Conservation (phyloP, 1,284 basidiomycete species). For the Fomitopsis betulina region DNA sequence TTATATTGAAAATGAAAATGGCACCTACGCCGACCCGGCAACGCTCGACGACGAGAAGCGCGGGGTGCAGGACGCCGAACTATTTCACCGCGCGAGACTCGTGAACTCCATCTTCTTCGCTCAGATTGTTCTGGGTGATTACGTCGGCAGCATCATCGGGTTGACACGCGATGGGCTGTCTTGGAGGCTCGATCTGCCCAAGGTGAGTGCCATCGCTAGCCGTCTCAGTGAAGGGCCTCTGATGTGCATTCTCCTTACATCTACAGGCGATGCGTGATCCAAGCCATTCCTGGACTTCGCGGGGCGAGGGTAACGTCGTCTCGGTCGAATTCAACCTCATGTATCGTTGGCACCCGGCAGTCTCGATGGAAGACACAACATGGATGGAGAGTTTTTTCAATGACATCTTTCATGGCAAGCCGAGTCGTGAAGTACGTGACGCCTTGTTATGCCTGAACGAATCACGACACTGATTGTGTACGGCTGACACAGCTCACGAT, state of each 20-base stretch:
- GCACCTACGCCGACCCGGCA: slow-evolving; percentile 35
- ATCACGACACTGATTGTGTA: not conserved
- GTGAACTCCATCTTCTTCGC: slow-evolving; percentile 63
- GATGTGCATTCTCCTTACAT: not conserved
- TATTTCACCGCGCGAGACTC: slow-evolving; percentile 71
- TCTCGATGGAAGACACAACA: slow-evolving; percentile 52
- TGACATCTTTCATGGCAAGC: slow-evolving; percentile 11
- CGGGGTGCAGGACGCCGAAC: slow-evolving; percentile 59
- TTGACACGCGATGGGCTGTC: slow-evolving; percentile 49
- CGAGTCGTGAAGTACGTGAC: slow-evolving; percentile 6
- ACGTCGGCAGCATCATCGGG: slow-evolving; percentile 70
- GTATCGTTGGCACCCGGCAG: slow-evolving; percentile 72
- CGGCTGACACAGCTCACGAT: slow-evolving; percentile 33
- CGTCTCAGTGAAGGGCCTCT: not conserved
- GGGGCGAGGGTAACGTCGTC: slow-evolving; percentile 68
- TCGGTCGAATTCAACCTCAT: slow-evolving; percentile 74
- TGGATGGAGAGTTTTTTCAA: slow-evolving; percentile 47
- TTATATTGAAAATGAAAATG: slow-evolving; percentile 64
- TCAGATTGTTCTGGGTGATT: slow-evolving; percentile 67
- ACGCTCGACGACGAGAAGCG: slow-evolving; percentile 28
- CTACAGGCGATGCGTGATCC: slow-evolving; percentile 41
- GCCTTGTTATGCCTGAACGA: not conserved
- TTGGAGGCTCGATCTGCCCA: slow-evolving; percentile 62
- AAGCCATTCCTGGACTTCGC: slow-evolving; percentile 45
- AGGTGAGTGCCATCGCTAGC: slow-evolving; percentile 32